These are phyloP conservation scores for Fusarium lateritium DNA, from an alignment of 2,329 filamentous ascomycete genomes.

Conservation along the genomic window DNA sequence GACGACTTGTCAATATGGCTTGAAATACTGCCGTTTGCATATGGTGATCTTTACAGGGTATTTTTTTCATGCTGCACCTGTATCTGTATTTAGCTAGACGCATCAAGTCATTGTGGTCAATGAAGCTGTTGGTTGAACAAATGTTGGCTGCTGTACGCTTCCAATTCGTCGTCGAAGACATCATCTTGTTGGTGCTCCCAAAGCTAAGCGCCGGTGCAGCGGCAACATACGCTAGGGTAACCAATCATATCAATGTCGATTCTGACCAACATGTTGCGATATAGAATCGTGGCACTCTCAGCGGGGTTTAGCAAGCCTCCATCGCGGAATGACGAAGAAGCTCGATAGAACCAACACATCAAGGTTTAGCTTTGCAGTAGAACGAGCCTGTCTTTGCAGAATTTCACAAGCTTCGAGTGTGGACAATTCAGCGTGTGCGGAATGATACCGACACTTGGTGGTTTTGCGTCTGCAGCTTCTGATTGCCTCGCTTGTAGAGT, in stretches of 20 bases:
- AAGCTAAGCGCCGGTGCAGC: slow-evolving; percentile 40
- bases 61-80: background rate
- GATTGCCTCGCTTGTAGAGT: background rate
- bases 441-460: background rate
- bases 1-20: slow-evolving; percentile 12
- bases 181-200: slow-evolving; percentile 18
- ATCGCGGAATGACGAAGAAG: slow-evolving; percentile 27
- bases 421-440: background rate
- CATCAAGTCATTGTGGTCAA: slow-evolving; percentile 4
- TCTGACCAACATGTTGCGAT: slow-evolving; percentile 20
- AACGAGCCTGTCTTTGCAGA: background rate
- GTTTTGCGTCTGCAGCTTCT: background rate
- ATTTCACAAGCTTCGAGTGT: background rate
- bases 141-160: slow-evolving; percentile 16
- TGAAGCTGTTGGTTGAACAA: slow-evolving; percentile 23
- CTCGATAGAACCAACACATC: slow-evolving; percentile 9
- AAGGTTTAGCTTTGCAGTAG: slow-evolving; percentile 9
- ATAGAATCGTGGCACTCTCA: slow-evolving; percentile 25
- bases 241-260: slow-evolving; percentile 23
- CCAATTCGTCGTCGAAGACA: slow-evolving; percentile 9
- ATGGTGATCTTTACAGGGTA: background rate
- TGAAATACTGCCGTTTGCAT: background rate
- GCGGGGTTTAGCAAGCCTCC: slow-evolving; percentile 35
- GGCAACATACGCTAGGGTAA: slow-evolving; percentile 28
- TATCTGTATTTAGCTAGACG: slow-evolving; percentile 23